phyloP scores from a whole-genome alignment of 352 stramenopile species.

The Globisporangium apiculatum region DNA sequence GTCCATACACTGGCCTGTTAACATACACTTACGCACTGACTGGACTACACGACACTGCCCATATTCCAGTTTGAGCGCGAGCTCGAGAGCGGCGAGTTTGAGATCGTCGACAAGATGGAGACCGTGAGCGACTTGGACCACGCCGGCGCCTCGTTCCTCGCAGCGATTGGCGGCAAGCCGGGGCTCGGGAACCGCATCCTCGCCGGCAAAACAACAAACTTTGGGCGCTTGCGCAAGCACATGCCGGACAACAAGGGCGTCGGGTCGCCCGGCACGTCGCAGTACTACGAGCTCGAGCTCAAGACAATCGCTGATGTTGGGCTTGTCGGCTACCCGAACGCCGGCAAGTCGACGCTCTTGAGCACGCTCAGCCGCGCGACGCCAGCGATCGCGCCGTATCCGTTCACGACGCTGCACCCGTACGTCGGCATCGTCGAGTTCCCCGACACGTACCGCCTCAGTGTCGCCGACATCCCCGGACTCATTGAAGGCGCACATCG shows the following conservation, averaged over 20 bases:
- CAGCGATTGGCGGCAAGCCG: slow-evolving; percentile 73
- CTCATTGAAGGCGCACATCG: slow-evolving; percentile 90
- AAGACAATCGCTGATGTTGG: slow-evolving; percentile 98
- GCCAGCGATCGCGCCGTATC: slow-evolving; percentile 95
- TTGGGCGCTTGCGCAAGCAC: slow-evolving; percentile 73
- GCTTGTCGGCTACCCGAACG: slow-evolving; percentile 98
- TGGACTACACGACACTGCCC: not conserved
- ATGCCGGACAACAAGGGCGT: slow-evolving; percentile 75
- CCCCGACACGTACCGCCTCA: slow-evolving; percentile 89
- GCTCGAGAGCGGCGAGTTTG: slow-evolving; percentile 63
- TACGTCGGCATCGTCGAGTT: slow-evolving; percentile 95
- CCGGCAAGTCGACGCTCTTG: slow-evolving; percentile 95
- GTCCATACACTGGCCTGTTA: no score
- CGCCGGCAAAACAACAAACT: slow-evolving; percentile 74
- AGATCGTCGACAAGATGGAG: slow-evolving; percentile 79
- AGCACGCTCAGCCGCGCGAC: slow-evolving; percentile 89
- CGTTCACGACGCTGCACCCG: slow-evolving; percentile 97
- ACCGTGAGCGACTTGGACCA: slow-evolving; percentile 74
- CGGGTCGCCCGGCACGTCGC: slow-evolving; percentile 88
- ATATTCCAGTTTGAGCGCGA: slow-evolving; percentile 53
- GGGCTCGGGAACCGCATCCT: slow-evolving; percentile 84
- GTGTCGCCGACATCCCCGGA: slow-evolving; percentile 86
- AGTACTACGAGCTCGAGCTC: slow-evolving; percentile 96
- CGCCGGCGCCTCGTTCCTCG: slow-evolving; percentile 57
- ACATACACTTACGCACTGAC: no score